Evolutionary conservation across 2,329 filamentous ascomycete species (phyloP).

Genomic region (Trichoderma hamatum): DNA sequence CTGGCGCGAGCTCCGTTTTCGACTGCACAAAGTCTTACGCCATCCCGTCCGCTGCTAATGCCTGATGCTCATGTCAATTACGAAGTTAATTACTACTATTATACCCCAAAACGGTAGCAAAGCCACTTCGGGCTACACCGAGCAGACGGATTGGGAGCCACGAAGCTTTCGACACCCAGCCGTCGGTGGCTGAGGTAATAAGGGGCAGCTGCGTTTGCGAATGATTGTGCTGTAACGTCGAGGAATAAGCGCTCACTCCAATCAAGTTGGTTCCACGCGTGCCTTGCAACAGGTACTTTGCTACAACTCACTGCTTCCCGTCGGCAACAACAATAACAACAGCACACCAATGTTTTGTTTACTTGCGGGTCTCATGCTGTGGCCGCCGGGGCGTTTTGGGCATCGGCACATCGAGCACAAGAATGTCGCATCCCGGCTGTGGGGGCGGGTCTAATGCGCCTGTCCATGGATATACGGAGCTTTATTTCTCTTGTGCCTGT

Average conservation of each 20-base stretch:
- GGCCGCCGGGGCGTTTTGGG: conserved; percentile 12
- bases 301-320: background rate
- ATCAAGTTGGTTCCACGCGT: background rate
- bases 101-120: conserved; percentile 14
- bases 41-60: conserved; percentile 1
- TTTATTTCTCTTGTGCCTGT: background rate
- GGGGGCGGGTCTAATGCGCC: conserved; percentile 22
- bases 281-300: background rate
- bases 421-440: conserved; percentile 23
- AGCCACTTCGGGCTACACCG: conserved; percentile 22
- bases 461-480: conserved; percentile 9
- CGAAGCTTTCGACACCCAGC: background rate
- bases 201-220: background rate
- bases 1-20: background rate
- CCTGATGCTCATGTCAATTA: background rate
- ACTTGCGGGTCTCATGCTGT: conserved; percentile 15
- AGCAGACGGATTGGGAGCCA: conserved; percentile 9
- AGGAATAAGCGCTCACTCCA: background rate
- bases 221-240: background rate
- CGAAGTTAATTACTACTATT: conserved; percentile 10
- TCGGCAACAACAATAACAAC: background rate
- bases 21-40: background rate
- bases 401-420: conserved; percentile 21
- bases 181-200: background rate
- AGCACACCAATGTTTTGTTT: conserved; percentile 5